phyloP scores from a whole-genome alignment of 495 filamentous ascomycete species.

The Neurospora sp. region DNA sequence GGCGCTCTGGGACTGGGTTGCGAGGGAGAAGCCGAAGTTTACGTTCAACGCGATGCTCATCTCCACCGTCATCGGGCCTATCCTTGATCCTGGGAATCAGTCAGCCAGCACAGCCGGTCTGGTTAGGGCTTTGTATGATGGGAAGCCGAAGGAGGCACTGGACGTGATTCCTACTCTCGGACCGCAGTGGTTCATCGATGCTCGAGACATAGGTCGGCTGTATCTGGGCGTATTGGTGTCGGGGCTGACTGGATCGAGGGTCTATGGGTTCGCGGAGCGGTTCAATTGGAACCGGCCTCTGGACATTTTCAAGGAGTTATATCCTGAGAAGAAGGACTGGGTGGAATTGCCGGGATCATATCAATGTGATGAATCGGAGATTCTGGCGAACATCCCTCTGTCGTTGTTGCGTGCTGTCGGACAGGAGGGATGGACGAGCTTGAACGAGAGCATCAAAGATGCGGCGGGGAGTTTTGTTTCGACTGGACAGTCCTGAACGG shows the following conservation, averaged over 20 bases:
- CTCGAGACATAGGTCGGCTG: slow-evolving; percentile 13
- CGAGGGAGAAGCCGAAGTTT: slow-evolving; percentile 15
- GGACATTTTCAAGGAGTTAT: slow-evolving; percentile 14
- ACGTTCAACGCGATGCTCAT: slow-evolving; percentile 18
- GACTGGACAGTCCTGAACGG: neutral
- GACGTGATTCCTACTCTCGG: slow-evolving; percentile 2
- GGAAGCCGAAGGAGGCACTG: slow-evolving; percentile 2
- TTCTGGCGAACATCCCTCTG: slow-evolving; percentile 13
- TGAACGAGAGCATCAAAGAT: slow-evolving; percentile 18
- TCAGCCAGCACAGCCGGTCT: slow-evolving; percentile 16
- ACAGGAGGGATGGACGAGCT: slow-evolving; percentile 18
- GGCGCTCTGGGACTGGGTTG: slow-evolving; percentile 21
- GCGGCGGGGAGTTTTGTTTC: slow-evolving; percentile 5
- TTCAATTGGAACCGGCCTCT: slow-evolving; percentile 14
- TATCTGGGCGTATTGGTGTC: slow-evolving; percentile 18
- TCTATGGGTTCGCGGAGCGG: slow-evolving; percentile 14
- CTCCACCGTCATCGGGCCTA: slow-evolving; percentile 15
- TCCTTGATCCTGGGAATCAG: slow-evolving; percentile 14
- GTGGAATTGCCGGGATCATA: slow-evolving; percentile 6
- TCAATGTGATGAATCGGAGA: slow-evolving; percentile 17
- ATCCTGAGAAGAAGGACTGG: slow-evolving; percentile 12
- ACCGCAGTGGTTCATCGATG: slow-evolving; percentile 18
- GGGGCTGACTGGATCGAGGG: slow-evolving; percentile 13
- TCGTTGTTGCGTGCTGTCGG: slow-evolving; percentile 14
- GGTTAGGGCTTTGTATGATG: slow-evolving; percentile 10